Evolutionary conservation across 805 yeast species (phyloP), one percentile per base, ranked within the genome.

Genomic region (Ogataea philodendri): DNA sequence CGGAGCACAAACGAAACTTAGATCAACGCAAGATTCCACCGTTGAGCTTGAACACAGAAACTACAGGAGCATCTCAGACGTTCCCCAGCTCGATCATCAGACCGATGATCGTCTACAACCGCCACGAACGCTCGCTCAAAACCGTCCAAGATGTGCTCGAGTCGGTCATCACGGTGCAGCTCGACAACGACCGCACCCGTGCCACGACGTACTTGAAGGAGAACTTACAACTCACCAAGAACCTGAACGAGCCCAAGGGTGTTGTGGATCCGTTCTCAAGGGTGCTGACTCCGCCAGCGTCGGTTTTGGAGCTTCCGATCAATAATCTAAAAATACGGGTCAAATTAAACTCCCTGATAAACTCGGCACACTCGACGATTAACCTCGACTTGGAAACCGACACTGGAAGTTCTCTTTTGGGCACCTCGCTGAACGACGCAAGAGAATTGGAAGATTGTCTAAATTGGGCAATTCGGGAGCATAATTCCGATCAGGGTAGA

Each of bases 21-120:
- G 61, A 54, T 26, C 55, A 60, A 52, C 71, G 64, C 39, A 63
- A 66, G 17, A 61, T 63, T 5, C 63, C 74, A 8, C 80, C 81
- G 11, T 65, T 74, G 3, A 60, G 72, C 4, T 52, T 66, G 42
- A 63, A 68, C 16, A 67, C 67, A 41, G 45, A 43, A n/a, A 32
- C 38, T 10, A 41, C 27, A 17, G 24, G 37, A 16, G 15, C 31
- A 14, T 28, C 26, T 15, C 40, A 25, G 37, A 30, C 26, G 28
- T 37, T 15, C 33, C 32, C 31, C 24, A 37, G 73, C 2, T 55
- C 70, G 35, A 62, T 79, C 14, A 57, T 79, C 14, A 58, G 78
- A 22, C 83, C 85, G 2, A 53, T 79, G 26, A 64, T 79, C 22
- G 82, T 82, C 5, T 74, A 75, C 45, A 68, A 74, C 40, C 68